Evolutionary conservation across 2,329 filamentous ascomycete species (phyloP).

Genomic region (Exserohilum rostratum): DNA sequence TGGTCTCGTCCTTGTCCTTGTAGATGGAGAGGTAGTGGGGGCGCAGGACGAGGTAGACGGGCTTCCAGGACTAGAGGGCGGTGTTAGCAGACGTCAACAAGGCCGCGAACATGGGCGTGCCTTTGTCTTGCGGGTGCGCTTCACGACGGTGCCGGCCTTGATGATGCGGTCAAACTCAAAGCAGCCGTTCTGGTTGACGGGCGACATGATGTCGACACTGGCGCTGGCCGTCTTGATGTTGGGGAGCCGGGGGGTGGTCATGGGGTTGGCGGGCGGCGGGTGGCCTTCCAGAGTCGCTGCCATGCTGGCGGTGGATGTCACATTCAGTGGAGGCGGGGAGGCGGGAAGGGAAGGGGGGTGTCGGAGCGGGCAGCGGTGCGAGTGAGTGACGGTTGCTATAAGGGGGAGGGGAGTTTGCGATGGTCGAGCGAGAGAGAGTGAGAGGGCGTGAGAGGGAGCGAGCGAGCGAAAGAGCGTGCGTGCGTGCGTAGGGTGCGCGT

Average conservation of each 20-base stretch:
- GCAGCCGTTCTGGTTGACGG: constrained; percentile 91
- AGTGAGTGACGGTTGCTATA: not conserved
- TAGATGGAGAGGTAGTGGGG: constrained; percentile 92
- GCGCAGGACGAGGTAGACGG: constrained; percentile 84
- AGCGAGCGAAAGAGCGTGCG: no score
- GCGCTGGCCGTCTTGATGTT: constrained; percentile 28
- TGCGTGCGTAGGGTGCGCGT: not conserved
- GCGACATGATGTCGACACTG: constrained; percentile 72
- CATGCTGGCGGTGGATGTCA: constrained; percentile 20
- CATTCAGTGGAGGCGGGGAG: constrained; percentile 21
- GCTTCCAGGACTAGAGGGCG: constrained; percentile 77
- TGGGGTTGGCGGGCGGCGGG: constrained; percentile 33
- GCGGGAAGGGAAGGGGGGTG: not conserved
- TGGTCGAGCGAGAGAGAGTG: not conserved
- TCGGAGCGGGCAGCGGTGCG: constrained; percentile 3
- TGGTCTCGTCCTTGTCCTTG: constrained; percentile 87
- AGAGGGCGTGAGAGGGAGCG: no score
- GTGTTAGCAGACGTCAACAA: constrained; percentile 13
- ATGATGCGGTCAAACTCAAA: constrained; percentile 95
- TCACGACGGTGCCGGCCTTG: constrained; percentile 84
- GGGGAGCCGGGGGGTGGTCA: constrained; percentile 29
- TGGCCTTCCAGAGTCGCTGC: constrained; percentile 31
- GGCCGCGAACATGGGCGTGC: not conserved
- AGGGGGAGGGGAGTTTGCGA: not conserved
- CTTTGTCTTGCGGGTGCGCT: constrained; percentile 88